Percentiles rank a stretch among this genome's conserved stretches.
Conservation (phyloP, 495 filamentous ascomycete genomes). For the Xylaria castorea region DNA sequence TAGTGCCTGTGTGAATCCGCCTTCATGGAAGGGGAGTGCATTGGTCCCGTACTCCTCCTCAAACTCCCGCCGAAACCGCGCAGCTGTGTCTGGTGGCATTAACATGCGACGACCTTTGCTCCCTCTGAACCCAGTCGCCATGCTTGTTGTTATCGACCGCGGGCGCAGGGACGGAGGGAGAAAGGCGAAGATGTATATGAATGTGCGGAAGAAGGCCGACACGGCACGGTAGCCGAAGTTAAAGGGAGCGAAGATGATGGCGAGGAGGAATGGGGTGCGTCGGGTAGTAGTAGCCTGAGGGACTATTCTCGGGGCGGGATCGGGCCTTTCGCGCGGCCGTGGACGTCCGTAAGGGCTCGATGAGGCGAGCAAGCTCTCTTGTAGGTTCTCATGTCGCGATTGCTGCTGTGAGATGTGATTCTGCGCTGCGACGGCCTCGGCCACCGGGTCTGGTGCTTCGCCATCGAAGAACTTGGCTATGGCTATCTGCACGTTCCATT, state of each 20-base stretch:
- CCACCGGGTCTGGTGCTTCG: conserved; percentile 81
- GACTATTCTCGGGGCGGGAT: conserved; percentile 80
- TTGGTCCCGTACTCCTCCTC: conserved; percentile 87
- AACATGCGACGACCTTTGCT: conserved; percentile 74
- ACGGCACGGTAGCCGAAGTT: conserved; percentile 75
- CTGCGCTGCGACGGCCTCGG: conserved; percentile 73
- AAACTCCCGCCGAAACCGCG: conserved; percentile 87
- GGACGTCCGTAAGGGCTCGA: conserved; percentile 42
- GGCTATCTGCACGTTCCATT: conserved; percentile 98
- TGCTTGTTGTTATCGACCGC: conserved; percentile 63
- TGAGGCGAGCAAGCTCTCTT: conserved; percentile 59
- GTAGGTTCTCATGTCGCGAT: conserved; percentile 72
- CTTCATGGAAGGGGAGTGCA: conserved; percentile 76
- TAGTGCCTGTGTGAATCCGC: conserved; percentile 86
- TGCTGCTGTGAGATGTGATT: conserved; percentile 62
- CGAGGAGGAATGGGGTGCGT: conserved; percentile 74
- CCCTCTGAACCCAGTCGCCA: conserved; percentile 64
- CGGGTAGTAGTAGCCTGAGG: conserved; percentile 71
- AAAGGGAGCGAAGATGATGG: conserved; percentile 82
- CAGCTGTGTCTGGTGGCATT: conserved; percentile 84
- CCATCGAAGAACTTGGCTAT: conserved; percentile 98
- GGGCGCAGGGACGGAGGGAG: conserved; percentile 58
- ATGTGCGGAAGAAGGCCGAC: conserved; percentile 67
- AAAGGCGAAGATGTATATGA: conserved; percentile 77
- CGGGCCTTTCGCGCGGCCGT: conserved; percentile 44